Conservation (phyloP, 1,139 yeast genomes). For the Hansenula lynferdii region DNA sequence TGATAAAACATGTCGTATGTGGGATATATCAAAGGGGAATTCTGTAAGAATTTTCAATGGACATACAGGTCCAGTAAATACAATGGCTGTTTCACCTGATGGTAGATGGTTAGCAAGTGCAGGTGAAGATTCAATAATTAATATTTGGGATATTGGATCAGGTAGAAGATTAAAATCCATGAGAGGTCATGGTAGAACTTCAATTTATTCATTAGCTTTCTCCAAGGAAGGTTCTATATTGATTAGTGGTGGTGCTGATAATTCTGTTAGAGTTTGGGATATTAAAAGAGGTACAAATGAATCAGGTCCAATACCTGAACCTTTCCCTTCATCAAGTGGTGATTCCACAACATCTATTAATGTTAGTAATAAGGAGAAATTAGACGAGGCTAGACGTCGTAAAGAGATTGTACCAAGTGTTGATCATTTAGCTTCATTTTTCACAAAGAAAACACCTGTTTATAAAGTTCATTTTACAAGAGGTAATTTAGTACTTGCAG, state of each 20-base stretch:
- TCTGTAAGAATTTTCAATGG: slow-evolving; percentile 94
- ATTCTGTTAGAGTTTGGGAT: slow-evolving; percentile 95
- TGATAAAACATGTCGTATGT: slow-evolving; percentile 95
- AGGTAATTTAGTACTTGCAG: slow-evolving; percentile 87
- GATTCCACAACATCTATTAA: slow-evolving; percentile 32
- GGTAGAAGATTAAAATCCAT: slow-evolving; percentile 79
- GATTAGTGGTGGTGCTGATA: slow-evolving; percentile 92
- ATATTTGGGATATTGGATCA: slow-evolving; percentile 92
- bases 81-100: slow-evolving; percentile 89
- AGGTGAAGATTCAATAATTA: slow-evolving; percentile 87
- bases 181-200: slow-evolving; percentile 89
- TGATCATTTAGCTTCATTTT: slow-evolving; percentile 92
- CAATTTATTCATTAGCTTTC: slow-evolving; percentile 82
- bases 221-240: slow-evolving; percentile 85
- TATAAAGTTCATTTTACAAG: slow-evolving; percentile 90
- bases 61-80: slow-evolving; percentile 82
- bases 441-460: slow-evolving; percentile 92
- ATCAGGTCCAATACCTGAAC: slow-evolving; percentile 78
- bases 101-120: slow-evolving; percentile 97
- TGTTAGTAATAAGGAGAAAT: slow-evolving; percentile 31
- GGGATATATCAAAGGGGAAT: slow-evolving; percentile 91
- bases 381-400: slow-evolving; percentile 42
- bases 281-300: slow-evolving; percentile 80
- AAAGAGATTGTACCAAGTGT: slow-evolving; percentile 75
- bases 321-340: slow-evolving; percentile 39